Evolutionary conservation across 1,284 basidiomycete species (phyloP).

Genomic region (Cutaneotrichosporon cyanovorans): DNA sequence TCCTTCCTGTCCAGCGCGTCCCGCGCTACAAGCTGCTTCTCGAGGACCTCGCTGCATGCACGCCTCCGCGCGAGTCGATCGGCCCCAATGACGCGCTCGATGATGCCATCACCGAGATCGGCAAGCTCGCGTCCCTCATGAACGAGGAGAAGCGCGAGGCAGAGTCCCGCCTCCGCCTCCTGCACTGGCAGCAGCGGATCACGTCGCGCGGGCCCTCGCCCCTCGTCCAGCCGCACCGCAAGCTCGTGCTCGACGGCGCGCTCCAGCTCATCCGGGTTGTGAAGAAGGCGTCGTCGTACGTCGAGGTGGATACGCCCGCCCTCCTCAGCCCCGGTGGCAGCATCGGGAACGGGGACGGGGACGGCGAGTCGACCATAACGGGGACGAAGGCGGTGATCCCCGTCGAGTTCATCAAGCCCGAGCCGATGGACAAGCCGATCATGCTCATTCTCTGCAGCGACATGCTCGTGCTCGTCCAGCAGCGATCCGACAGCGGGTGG

Average conservation of each 20-base stretch:
- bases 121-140: slow-evolving; percentile 81
- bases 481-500: slow-evolving; percentile 64
- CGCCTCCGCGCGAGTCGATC: slow-evolving; percentile 65
- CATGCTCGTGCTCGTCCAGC: slow-evolving; percentile 73
- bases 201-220: slow-evolving; percentile 87
- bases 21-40: slow-evolving; percentile 91
- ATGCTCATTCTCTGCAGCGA: slow-evolving; percentile 58
- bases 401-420: slow-evolving; percentile 69
- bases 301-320: slow-evolving; percentile 54
- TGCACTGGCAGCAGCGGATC: slow-evolving; percentile 85
- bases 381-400: slow-evolving; percentile 60
- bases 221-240: slow-evolving; percentile 94
- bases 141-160: slow-evolving; percentile 93
- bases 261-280: slow-evolving; percentile 78
- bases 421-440: slow-evolving; percentile 39
- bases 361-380: slow-evolving; percentile 40
- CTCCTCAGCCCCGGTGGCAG: slow-evolving; percentile 4
- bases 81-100: slow-evolving; percentile 67
- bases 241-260: slow-evolving; percentile 78
- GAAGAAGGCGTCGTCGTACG: slow-evolving; percentile 74
- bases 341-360: slow-evolving; percentile 17
- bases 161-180: slow-evolving; percentile 77
- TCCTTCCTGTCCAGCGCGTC: slow-evolving; percentile 92
- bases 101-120: slow-evolving; percentile 74
- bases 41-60: slow-evolving; percentile 72